Evolutionary conservation across 176 grass and related monocot species (phyloP), one percentile per base, ranked within the genome.

Genomic region (Alloteropsis semialata): DNA sequence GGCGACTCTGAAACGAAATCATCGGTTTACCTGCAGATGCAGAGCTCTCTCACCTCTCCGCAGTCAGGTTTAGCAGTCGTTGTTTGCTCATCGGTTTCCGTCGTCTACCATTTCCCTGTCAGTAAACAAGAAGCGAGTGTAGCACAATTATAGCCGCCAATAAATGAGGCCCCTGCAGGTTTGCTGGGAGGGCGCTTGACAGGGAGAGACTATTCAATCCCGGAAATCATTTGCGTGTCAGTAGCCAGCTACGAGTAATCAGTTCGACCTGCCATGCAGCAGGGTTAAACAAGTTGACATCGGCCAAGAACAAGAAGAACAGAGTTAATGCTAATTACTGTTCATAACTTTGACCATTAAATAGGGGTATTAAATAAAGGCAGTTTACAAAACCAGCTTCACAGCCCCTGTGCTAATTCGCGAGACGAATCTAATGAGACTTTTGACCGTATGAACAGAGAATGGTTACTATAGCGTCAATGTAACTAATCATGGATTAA

Each of bases 141-240:
- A 90, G 86, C 74, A 86, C 79, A 82, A 22, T 53, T 67, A 79
- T 73, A 58, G 67, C 74, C 57, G n/a, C 24, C 74, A 83, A 86
- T 83, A 90, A 90, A 90, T 90, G 79, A 61, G 84, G 73, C 79
- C 2, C 39, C 79, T 66, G 67, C 65, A 82, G 56, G 83, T 90
- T 77, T 90, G 66, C 66, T 86, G 67, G 73, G 73, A 70, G 61
- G 56, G 66, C 78, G 32, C 79, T 82, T 83, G 79, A 82, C 73
- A 86, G 21, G 72, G 58, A 78, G 65, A 67, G 66, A 83, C 84
- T 75, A 90, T 86, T 90, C 79, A 90, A 83, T 90, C 74, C 57
- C 2, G 22, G 84, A 82, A 79, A 86, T 90, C 79, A 86, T 90
- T 90, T 82, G 65, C 45, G 60, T 86, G 84, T 90, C 84, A 90